Evolutionary conservation across 106 monocot genomes (phyloP), one percentile per base, ranked within the genome.

Genomic region (Acorus calamus): DNA sequence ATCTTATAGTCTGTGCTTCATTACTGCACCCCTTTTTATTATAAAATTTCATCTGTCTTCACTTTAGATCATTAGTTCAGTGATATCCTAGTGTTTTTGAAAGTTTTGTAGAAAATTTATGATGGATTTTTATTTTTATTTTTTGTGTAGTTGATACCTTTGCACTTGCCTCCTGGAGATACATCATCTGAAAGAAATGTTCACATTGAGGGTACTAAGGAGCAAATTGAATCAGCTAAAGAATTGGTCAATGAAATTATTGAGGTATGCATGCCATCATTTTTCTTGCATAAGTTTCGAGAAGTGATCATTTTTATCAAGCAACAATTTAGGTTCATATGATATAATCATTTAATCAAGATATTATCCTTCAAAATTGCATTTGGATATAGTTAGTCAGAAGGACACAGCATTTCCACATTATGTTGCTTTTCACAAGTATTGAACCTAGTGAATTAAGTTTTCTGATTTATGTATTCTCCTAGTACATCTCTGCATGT

Each of bases 141-240:
- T 13, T 13, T 57, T 49, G 11, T 63, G 48, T 47, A 89, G 96
- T 53, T 83, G 51, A 84, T 85, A 60, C 92, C 81, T 65, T 71
- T 83, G 52, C 92, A 85, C 73, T 64, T 58, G 10, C 89, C 83
- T 6, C 91, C 91, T 46, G 91, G 91, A 47, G 86, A 86, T 73
- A 70, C 71, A 10, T 78, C 86, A 51, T 63, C 66, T 2, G 98
- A 98, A 70, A 91, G 98, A 77, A 92, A 77, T 42, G 79, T 98
- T n/a, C 82, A 88, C 7, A 81, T 98, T 46, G 88, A 92, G 62
- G 98, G 98, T 11, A 92, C 88, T 13, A 46, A 60, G 14, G 92
- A 92, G 61, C 98, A 98, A 59, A 83, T 98, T 66, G 98, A 98
- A 77, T 68, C 70, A 58, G 98, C 98, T 55, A 98, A 98, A 79